Evolutionary conservation across 305 asterid species (phyloP), one percentile per base, ranked within the genome.

Genomic region (Solanum hybrid): DNA sequence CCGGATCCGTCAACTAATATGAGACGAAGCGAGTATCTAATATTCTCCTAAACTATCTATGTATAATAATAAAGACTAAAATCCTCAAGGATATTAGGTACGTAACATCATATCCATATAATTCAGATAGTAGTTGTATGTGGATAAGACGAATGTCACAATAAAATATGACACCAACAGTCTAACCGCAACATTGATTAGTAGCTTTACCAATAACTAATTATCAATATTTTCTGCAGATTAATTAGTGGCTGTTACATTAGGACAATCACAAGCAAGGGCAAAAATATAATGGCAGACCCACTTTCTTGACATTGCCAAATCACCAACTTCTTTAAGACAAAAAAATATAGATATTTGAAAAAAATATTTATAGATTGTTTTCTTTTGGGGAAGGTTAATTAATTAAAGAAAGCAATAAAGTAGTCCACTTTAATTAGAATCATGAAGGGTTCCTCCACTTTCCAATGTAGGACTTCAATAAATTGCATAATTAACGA

Each of bases 391-490:
- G 29, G 17, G 32, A 82, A 24, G 72, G 38, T 82, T 29, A 42
- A 82, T 79, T 79, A 37, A 79, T 82, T 46, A 46, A 46, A 29
- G 20, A 46, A 82, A 82, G 17, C 20, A 82, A 17, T 46, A 46
- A 46, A 29, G 87, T 46, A 46, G 72, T 82, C 87, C 71, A 42
- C 87, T 27, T 82, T 29, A 27, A 8, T 42, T 42, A 26, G 27
- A 35, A 27, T 82, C 38, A 82, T 81, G 87, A 27, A 27, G 71
- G 72, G 87, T 81, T 81, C 17, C 37, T 4, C 69, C 87, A 16
- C 87, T 82, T 82, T 36, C 87, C 72, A 42, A 42, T 38, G 7
- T 24, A 84, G 11, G 79, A 90, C 79, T 89, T 91, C 77, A 86
- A 80, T 77, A 82, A 82, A 82, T 82, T 42, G 17, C 72, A 82